A percentile compares a stretch with the other conserved stretches of the same genome.
These are phyloP conservation scores for Rhodotorula diobovata DNA, from an alignment of 768 basidiomycete species.

Conservation along the genomic window DNA sequence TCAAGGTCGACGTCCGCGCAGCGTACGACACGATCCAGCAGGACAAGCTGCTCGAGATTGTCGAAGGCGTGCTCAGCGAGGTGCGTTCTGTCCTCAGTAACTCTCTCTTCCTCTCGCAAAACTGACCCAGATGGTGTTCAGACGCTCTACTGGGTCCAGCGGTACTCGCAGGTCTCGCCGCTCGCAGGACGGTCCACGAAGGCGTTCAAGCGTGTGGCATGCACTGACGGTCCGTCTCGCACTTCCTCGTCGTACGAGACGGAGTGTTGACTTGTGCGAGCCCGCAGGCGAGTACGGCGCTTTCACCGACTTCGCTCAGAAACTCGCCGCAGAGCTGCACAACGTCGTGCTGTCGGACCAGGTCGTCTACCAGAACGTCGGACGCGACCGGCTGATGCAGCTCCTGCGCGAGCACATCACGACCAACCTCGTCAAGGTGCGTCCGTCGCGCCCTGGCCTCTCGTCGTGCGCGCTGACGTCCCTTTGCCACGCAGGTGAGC, in stretches of 20 bases:
- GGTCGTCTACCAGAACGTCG: constrained; percentile 57
- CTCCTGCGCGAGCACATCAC: constrained; percentile 84
- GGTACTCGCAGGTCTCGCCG: constrained; percentile 63
- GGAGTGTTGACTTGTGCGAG: background rate
- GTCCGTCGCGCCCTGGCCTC: background rate
- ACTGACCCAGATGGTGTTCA: constrained; percentile 42
- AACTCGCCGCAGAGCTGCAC: constrained; percentile 63
- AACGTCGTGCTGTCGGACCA: constrained; percentile 83
- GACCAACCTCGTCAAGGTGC: constrained; percentile 84
- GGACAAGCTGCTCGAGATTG: constrained; percentile 69
- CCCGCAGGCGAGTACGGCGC: constrained; percentile 65
- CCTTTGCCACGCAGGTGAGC: constrained; percentile 61
- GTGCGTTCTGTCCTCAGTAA: constrained; percentile 47
- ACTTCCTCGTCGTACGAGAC: background rate
- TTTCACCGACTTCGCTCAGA: constrained; percentile 65
- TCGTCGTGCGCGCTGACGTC: background rate
- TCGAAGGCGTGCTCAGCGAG: constrained; percentile 68
- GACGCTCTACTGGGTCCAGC: constrained; percentile 69
- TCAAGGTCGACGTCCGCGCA: constrained; percentile 91
- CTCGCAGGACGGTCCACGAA: constrained; percentile 48
- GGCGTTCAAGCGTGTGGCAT: constrained; percentile 48
- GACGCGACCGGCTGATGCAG: constrained; percentile 60
- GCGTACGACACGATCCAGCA: constrained; percentile 97
- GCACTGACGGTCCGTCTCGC: constrained; percentile 58
- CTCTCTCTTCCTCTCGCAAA: too few relatives aligned